Percentiles rank a stretch among this genome's conserved stretches.
phyloP scores from a whole-genome alignment of 331 rosid species.

The Malus hybrid region DNA sequence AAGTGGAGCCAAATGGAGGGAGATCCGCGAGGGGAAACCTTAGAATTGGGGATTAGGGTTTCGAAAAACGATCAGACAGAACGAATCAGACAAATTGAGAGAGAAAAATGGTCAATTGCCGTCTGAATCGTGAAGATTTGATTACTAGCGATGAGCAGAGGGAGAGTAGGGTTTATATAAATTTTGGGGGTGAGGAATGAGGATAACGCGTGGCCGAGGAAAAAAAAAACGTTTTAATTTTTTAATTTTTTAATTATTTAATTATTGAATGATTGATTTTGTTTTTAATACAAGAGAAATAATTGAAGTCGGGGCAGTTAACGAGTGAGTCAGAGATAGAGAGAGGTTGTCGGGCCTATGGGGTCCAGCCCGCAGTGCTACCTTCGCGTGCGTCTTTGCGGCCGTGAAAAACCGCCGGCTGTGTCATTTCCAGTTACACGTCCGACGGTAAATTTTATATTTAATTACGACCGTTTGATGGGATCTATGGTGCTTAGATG shows the following conservation, averaged over 20 bases:
- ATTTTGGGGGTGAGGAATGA: background rate
- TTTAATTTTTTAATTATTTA: background rate
- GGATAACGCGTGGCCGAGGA: background rate
- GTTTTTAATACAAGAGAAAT: background rate
- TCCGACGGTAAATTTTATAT: too few species aligned
- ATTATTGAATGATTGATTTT: background rate
- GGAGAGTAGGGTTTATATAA: background rate
- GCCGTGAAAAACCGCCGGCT: background rate
- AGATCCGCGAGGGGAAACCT: constrained; percentile 1
- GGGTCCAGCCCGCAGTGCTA: background rate
- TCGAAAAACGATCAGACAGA: background rate
- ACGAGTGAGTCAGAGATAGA: background rate
- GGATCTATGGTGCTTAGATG: too few species aligned
- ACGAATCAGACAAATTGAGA: too few species aligned
- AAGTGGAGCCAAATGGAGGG: background rate
- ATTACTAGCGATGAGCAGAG: background rate
- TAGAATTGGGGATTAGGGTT: background rate
- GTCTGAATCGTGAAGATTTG: background rate
- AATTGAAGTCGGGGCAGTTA: constrained; percentile 7
- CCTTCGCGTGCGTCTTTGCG: background rate
- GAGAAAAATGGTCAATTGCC: background rate
- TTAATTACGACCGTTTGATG: too few species aligned
- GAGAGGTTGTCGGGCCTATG: background rate
- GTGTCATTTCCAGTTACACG: background rate
- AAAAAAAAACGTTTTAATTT: background rate